Percentiles rank a stretch among this genome's conserved stretches.
phyloP scores from a whole-genome alignment of 257 asterid genomes.

The Paraleonurus japonicus region DNA sequence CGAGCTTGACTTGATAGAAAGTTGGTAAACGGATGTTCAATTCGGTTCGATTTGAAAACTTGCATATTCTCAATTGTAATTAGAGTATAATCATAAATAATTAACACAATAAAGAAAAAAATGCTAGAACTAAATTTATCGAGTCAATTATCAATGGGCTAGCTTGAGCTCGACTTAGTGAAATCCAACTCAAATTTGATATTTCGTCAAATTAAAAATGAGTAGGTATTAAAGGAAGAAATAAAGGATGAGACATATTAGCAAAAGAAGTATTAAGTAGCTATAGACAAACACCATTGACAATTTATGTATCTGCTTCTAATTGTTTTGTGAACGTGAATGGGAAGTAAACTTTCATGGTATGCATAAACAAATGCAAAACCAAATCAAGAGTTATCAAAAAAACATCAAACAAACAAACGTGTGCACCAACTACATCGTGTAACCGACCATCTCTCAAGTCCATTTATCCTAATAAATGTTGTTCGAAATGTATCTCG shows the following conservation, averaged over 20 bases:
- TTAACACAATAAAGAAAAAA: too few relatives aligned
- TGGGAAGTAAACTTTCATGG: not conserved
- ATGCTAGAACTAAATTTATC: too few relatives aligned
- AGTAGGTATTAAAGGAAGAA: too few relatives aligned
- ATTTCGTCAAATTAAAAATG: too few relatives aligned
- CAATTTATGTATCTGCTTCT: not conserved
- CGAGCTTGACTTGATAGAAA: too few relatives aligned
- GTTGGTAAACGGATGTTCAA: too few relatives aligned
- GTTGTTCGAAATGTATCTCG: constrained; percentile 38
- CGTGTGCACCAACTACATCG: not conserved
- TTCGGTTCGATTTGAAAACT: too few relatives aligned
- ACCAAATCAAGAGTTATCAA: not conserved
- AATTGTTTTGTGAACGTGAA: not conserved
- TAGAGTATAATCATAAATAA: too few relatives aligned
- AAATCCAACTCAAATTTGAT: too few relatives aligned
- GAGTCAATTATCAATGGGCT: too few relatives aligned
- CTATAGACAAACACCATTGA: not conserved
- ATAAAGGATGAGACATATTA: not conserved
- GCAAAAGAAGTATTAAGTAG: not conserved
- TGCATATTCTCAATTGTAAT: too few relatives aligned
- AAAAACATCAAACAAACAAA: not conserved
- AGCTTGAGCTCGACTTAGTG: too few relatives aligned
- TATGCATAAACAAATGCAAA: not conserved
- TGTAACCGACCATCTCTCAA: not conserved
- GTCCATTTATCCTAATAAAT: not conserved